Percentiles rank a stretch among this genome's conserved stretches.
Evolutionary conservation across 805 yeast genomes (phyloP).

Genomic region (Candida adriatica): DNA sequence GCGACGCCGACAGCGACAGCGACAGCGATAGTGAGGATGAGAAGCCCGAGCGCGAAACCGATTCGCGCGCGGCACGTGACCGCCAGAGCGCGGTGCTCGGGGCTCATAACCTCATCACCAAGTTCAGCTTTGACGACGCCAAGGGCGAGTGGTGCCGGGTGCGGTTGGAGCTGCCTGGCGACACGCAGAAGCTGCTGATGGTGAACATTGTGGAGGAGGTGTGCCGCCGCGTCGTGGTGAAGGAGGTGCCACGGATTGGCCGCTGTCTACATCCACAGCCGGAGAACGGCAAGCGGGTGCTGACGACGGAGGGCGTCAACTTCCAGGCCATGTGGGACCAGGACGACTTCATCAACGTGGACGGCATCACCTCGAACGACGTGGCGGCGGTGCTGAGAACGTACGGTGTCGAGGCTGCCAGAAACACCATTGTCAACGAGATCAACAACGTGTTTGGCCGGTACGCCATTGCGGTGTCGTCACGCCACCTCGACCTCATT

Average conservation of each 20-base stretch:
- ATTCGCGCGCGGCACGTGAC: slow-evolving; percentile 58
- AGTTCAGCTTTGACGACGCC: slow-evolving; percentile 85
- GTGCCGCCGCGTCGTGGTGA: slow-evolving; percentile 83
- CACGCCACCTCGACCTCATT: slow-evolving; percentile 91
- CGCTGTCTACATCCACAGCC: slow-evolving; percentile 83
- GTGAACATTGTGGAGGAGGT: slow-evolving; percentile 92
- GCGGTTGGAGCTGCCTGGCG: slow-evolving; percentile 73
- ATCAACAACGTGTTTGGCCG: slow-evolving; percentile 93
- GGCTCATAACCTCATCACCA: slow-evolving; percentile 63
- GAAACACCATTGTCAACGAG: slow-evolving; percentile 94
- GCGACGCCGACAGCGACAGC: slow-evolving; percentile 33
- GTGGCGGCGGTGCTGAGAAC: slow-evolving; percentile 82
- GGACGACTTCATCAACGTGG: slow-evolving; percentile 85
- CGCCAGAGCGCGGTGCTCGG: slow-evolving; percentile 81
- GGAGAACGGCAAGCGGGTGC: slow-evolving; percentile 62
- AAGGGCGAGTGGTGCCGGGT: slow-evolving; percentile 92
- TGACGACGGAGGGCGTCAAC: slow-evolving; percentile 97
- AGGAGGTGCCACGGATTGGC: slow-evolving; percentile 87
- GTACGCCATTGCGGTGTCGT: slow-evolving; percentile 88
- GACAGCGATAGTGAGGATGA: slow-evolving; percentile 33
- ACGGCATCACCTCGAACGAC: slow-evolving; percentile 87
- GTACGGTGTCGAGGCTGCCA: slow-evolving; percentile 98
- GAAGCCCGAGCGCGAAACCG: slow-evolving; percentile 5
- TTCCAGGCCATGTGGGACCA: slow-evolving; percentile 98
- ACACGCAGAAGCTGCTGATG: slow-evolving; percentile 90